A percentile compares a stretch with the other conserved stretches of the same genome.
These are phyloP conservation scores for Sugiyamaella castrensis DNA, from an alignment of 1,139 yeast genomes.

Conservation along the genomic window DNA sequence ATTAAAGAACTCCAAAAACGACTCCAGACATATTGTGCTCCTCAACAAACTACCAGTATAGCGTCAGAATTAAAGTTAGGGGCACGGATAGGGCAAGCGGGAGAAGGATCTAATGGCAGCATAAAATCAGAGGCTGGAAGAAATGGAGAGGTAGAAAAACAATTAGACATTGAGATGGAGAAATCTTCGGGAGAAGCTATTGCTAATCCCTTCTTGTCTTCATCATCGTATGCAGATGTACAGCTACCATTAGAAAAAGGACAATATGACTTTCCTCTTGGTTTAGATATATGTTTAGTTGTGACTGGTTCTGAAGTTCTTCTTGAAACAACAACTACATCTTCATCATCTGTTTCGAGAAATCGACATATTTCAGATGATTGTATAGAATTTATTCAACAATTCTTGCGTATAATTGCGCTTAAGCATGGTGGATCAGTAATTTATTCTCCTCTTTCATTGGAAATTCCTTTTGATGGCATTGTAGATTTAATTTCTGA, in stretches of 20 bases:
- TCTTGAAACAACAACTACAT: constrained; percentile 4
- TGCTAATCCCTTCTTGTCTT: not conserved
- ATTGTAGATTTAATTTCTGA: constrained; percentile 27
- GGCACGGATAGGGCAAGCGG: no score
- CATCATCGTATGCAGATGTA: constrained; percentile 16
- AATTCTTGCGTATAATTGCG: constrained; percentile 50
- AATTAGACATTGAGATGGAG: no score
- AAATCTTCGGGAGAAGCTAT: constrained; percentile 1
- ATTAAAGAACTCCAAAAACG: constrained; percentile 19
- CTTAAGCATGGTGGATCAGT: constrained; percentile 43
- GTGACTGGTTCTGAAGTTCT: constrained; percentile 28
- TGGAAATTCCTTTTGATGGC: constrained; percentile 16
- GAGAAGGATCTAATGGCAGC: no score
- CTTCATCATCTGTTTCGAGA: constrained; percentile 4
- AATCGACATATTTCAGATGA: constrained; percentile 26
- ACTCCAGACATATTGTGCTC: constrained; percentile 25
- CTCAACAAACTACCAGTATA: not conserved
- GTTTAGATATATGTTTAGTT: constrained; percentile 33
- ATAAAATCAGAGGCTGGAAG: not conserved
- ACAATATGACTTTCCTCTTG: constrained; percentile 36
- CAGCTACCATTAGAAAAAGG: constrained; percentile 36
- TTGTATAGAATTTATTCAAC: constrained; percentile 49
- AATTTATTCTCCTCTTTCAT: constrained; percentile 24
- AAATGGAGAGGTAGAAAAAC: no score
- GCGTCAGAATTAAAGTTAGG: no score